Percentiles rank a stretch among this genome's conserved stretches.
Conservation (phyloP, 2,329 filamentous ascomycete genomes). For the Xylaria sp. region DNA sequence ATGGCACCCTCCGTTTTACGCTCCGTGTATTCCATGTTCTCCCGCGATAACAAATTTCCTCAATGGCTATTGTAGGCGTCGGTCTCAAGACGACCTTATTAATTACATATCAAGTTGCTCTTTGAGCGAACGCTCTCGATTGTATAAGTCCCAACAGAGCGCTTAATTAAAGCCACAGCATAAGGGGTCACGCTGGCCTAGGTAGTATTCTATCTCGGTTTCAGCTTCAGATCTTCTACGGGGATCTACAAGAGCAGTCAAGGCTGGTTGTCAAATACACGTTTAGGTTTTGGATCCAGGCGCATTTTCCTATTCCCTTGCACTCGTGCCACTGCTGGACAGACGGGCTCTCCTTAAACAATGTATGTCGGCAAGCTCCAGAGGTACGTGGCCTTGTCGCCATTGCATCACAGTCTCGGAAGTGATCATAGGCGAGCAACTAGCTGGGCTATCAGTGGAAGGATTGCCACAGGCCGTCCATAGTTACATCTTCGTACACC, state of each 20-base stretch:
- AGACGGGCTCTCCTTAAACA: not conserved
- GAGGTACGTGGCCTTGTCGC: not conserved
- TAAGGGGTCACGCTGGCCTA: not conserved
- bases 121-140: not conserved
- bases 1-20: not conserved
- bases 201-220: not conserved
- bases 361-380: not conserved
- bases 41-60: not conserved
- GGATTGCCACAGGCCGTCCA: not conserved
- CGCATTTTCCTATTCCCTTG: not conserved
- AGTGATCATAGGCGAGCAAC: not conserved
- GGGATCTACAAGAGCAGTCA: slow-evolving; percentile 2
- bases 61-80: not conserved
- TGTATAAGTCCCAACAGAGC: not conserved
- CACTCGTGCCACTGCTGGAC: not conserved
- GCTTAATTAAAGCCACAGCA: not conserved
- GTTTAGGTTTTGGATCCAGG: not conserved
- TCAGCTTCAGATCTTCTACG: not conserved
- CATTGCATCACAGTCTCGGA: not conserved
- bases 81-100: not conserved
- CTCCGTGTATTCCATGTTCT: not conserved
- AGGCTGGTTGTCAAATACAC: not conserved
- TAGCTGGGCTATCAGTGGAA: too few relatives aligned
- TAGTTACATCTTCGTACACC: not conserved
- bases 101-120: not conserved